Evolutionary conservation across 192 early-diverging fungal genomes (phyloP), one percentile per base, ranked within the genome.

Genomic region (Gryganskiella cystojenkinii): DNA sequence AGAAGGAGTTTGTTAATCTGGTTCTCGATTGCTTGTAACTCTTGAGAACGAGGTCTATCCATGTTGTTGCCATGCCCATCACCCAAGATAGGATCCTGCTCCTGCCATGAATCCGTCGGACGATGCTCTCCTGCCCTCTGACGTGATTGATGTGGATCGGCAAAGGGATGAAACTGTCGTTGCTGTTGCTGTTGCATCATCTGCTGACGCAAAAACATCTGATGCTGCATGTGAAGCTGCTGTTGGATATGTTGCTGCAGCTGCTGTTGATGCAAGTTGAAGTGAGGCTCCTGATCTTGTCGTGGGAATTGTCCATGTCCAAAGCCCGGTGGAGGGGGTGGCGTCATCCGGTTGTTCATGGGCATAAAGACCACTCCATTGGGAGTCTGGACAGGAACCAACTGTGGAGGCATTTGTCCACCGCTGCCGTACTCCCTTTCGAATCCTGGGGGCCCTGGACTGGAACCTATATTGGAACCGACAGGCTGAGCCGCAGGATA

Each of bases 131-230:
- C 28, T 17, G 49, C 40, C 4, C 53, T 43, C 22, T 69, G 67
- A 19, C 15, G 14, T 37, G 59, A 43, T 1, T 43, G 60, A 4
- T 62, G 69, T 20, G 59, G 42, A 30, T 2, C 25, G 53, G 4
- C 55, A 9, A 68, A 59, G 28, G 43, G 52, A 2, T 71, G 51
- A 57, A 40, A 40, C 45, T 60, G 58, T 45, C 56, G 62, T 28
- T 52, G 71, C 22, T 63, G 60, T 47, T 64, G 70, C 11, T 64
- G 61, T 47, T 67, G 65, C 8, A 68, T 64, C 60, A 67, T 65
- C 19, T 66, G 65, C 28, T 76, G 73, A 19, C 68, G 73, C 65
- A 76, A 56, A 25, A 76, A 67, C 59, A 76, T 62, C 15, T 67
- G 73, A 24, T 76, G 70, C 2, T 64, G 69, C 8, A 49, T 46